Evolutionary conservation across 352 stramenopile species (phyloP).

Genomic region (Aphanomyces stellatus): DNA sequence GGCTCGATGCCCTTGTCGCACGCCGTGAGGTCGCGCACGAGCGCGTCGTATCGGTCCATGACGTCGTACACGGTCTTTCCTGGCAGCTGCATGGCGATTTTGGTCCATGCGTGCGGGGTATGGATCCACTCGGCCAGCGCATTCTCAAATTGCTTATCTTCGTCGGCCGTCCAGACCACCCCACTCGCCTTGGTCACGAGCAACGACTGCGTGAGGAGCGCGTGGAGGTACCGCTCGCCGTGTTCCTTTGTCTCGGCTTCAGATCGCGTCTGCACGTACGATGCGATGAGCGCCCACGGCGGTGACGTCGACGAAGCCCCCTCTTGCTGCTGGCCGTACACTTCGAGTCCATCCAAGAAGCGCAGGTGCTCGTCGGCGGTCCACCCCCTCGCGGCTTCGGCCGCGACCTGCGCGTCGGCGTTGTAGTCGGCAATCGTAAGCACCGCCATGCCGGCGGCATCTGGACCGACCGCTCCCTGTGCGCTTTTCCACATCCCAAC

Average conservation of each 20-base stretch:
- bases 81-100: conserved; percentile 56
- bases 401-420: neutral
- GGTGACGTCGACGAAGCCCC: conserved; percentile 42
- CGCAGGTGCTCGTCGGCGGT: conserved; percentile 56
- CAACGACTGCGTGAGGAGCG: conserved; percentile 34
- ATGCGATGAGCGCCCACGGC: conserved; percentile 55
- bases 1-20: conserved; percentile 37
- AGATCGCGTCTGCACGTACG: conserved; percentile 56
- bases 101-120: conserved; percentile 69
- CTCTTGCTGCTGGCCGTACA: conserved; percentile 32
- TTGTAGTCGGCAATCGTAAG: neutral
- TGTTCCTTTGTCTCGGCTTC: conserved; percentile 59
- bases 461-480: too few species aligned
- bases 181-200: conserved; percentile 26
- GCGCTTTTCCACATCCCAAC: neutral
- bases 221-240: conserved; percentile 62
- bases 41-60: conserved; percentile 56
- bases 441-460: neutral
- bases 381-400: conserved; percentile 29
- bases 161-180: conserved; percentile 70
- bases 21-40: conserved; percentile 56
- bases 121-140: conserved; percentile 49
- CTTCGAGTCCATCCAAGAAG: conserved; percentile 76
- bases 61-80: conserved; percentile 73
- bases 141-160: conserved; percentile 76